phyloP scores from a whole-genome alignment of 306 rosid genomes.

The Calophaca sinica region DNA sequence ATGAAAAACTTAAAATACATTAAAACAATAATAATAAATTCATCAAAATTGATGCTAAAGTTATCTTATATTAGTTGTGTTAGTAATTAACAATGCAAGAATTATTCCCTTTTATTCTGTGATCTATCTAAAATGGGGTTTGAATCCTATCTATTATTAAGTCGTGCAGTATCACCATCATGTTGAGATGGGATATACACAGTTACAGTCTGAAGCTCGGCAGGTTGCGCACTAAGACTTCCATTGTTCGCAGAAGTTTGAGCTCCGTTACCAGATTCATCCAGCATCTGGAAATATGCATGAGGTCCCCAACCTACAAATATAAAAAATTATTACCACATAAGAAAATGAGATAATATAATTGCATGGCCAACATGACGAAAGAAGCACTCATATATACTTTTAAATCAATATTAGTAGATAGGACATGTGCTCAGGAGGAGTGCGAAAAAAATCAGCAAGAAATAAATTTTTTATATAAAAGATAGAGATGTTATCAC shows the following conservation, averaged over 20 bases:
- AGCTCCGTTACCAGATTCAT: conserved; percentile 44
- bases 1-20: too few relatives aligned
- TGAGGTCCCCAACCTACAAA: conserved; percentile 73
- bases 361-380: too few relatives aligned
- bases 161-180: conserved; percentile 1
- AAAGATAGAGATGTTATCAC: too few relatives aligned
- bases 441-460: too few relatives aligned
- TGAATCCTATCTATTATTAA: conserved; percentile 31
- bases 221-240: conserved; percentile 22
- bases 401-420: too few relatives aligned
- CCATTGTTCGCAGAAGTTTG: conserved; percentile 36
- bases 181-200: conserved; percentile 26
- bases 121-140: conserved; percentile 47
- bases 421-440: too few relatives aligned
- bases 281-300: conserved; percentile 69
- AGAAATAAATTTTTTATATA: too few relatives aligned
- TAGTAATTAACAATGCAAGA: neutral
- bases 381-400: too few relatives aligned
- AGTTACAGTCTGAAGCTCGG: conserved; percentile 46
- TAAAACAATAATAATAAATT: too few relatives aligned
- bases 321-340: neutral
- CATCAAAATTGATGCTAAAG: too few relatives aligned
- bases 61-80: too few relatives aligned
- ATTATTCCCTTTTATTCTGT: conserved; percentile 40
- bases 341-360: neutral